Percentiles rank a stretch among this genome's conserved stretches.
phyloP scores from a whole-genome alignment of 1,284 basidiomycete genomes.

The Fistulinella staudtii region DNA sequence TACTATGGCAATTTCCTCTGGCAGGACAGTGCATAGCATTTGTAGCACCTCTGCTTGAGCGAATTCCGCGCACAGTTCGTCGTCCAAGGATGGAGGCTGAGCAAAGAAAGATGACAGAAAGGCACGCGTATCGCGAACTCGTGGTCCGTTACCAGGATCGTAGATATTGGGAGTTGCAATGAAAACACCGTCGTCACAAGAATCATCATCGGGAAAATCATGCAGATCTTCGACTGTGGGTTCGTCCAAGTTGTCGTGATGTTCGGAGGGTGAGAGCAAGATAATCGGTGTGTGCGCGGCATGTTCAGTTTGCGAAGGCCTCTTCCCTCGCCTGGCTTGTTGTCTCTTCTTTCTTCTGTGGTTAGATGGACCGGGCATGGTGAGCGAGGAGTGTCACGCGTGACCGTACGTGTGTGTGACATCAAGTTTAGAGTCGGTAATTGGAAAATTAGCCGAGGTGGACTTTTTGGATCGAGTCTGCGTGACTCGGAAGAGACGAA shows the following conservation, averaged over 20 bases:
- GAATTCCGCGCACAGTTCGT: conserved; percentile 67
- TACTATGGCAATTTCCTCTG: conserved; percentile 68
- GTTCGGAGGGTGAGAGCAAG: neutral
- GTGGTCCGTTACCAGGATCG: conserved; percentile 72
- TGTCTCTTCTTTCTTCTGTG: conserved; percentile 39
- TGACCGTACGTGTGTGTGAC: conserved; percentile 33
- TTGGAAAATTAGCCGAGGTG: conserved; percentile 7
- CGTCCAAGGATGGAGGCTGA: conserved; percentile 55
- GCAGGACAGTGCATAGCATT: conserved; percentile 64
- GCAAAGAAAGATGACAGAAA: conserved; percentile 66
- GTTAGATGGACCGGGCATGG: conserved; percentile 49
- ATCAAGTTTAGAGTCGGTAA: conserved; percentile 16
- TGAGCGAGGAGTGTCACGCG: conserved; percentile 22
- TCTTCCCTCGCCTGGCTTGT: conserved; percentile 35
- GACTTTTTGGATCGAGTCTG: conserved; percentile 12
- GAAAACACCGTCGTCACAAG: conserved; percentile 19
- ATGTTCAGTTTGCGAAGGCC: conserved; percentile 1
- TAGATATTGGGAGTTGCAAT: conserved; percentile 54
- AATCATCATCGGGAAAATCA: conserved; percentile 1
- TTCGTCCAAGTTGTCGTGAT: conserved; percentile 9
- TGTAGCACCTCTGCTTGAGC: conserved; percentile 66
- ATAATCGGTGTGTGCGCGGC: neutral
- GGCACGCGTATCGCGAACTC: conserved; percentile 55
- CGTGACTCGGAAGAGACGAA: conserved; percentile 16
- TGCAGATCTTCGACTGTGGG: conserved; percentile 1